Evolutionary conservation across 75 land plant species (phyloP), one percentile per base, ranked within the genome.

Genomic region (Pinus tabuliformis): DNA sequence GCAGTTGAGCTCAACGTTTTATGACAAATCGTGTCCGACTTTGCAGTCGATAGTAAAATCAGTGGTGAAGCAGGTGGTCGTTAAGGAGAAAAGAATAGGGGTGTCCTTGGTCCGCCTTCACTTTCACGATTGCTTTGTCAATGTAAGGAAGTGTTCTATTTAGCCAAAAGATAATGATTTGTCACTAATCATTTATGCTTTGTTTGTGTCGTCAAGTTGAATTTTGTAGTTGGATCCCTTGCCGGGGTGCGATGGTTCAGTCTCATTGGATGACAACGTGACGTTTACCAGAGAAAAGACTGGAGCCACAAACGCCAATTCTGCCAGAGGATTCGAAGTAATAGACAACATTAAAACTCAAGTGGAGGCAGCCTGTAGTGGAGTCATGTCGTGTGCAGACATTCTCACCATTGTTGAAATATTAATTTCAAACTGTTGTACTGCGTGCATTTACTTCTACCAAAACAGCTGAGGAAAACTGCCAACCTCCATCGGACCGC

Each of bases 221-320:
- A 42, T 6, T 5, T 42, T 42, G 49, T 70, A 5, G 30, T 1
- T 0, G 45, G 20, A 16, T 70, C 13, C 36, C 39, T 28, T 63
- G 52, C 83, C 86, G 88, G 92, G 95, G 0, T 92, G 95, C 21
- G 95, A 92, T 68, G 92, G 78, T 12, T 88, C 90, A 2, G 49
- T 92, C 5, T 85, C 90, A 2, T 58, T 92, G 22, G 90, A 90
- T 42, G 88, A 79, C 33, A 73, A 85, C 26, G 30, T 73, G 8
- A n/a, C 75, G 1, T 73, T 81, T 16, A 59, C 68, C 3, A 72
- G 84, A 7, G 95, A 92, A 81, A 86, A 90, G 42, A 72, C 77
- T 1, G 88, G 92, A 6, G 22, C 0, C 22, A 83, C 88, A n/a
- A 92, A 92, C 58, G 75, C 22, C 4, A 58, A 45, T 3, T 81